Evolutionary conservation across 179 eudicot species (phyloP).

Genomic region (Corrigiola litoralis): DNA sequence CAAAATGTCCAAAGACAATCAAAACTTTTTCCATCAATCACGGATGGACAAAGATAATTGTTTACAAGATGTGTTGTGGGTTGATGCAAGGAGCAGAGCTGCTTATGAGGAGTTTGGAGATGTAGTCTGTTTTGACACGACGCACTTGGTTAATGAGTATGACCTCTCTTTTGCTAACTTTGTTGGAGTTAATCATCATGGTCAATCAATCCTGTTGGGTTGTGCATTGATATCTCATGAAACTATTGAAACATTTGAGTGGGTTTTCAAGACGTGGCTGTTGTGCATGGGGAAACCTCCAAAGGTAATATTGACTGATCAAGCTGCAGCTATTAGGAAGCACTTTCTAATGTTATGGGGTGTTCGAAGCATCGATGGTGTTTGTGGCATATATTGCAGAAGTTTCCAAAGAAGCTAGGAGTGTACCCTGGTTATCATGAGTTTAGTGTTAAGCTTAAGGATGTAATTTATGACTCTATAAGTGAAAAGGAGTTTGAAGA

Average conservation of each 20-base stretch:
- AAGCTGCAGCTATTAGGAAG: conserved; percentile 18
- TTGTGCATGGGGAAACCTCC: conserved; percentile 22
- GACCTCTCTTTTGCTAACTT: conserved; percentile 25
- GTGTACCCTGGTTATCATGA: background rate
- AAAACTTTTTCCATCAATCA: background rate
- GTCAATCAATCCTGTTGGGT: conserved; percentile 25
- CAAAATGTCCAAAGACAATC: background rate
- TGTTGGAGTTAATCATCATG: conserved; percentile 29
- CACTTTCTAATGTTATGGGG: conserved; percentile 14
- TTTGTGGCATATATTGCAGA: conserved; percentile 18
- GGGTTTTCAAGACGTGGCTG: conserved; percentile 26
- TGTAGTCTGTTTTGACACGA: conserved; percentile 30
- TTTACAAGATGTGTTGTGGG: conserved; percentile 30
- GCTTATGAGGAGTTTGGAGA: conserved; percentile 34
- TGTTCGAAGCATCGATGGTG: conserved; percentile 21
- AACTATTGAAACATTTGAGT: conserved; percentile 16
- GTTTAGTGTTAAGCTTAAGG: background rate
- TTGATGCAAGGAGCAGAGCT: conserved; percentile 28
- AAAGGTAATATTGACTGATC: conserved; percentile 23
- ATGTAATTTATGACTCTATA: background rate
- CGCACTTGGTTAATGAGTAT: conserved; percentile 17
- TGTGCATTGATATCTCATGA: conserved; percentile 24
- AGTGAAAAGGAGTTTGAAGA: background rate
- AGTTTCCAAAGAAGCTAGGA: background rate
- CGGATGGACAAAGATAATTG: conserved; percentile 12